Evolutionary conservation across 345 rosid species (phyloP).

Genomic region (Dovyalis caffra): DNA sequence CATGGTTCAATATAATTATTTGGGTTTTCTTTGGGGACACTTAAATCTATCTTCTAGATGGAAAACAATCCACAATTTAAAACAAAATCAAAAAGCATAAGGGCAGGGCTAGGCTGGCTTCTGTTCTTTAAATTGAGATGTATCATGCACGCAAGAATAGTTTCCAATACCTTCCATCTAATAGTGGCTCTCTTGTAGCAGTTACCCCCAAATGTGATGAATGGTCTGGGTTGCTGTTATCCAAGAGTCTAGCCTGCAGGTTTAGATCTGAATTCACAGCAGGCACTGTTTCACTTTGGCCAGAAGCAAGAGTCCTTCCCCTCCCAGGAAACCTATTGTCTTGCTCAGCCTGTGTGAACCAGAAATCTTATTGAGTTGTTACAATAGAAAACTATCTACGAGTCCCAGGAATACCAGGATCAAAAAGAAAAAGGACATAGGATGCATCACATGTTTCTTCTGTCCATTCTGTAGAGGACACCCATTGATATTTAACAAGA

Average conservation of each 20-base stretch:
- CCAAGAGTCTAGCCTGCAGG: constrained; percentile 80
- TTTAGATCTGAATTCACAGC: constrained; percentile 58
- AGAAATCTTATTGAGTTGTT: constrained; percentile 8
- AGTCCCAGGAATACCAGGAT: neutral
- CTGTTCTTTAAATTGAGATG: constrained; percentile 6
- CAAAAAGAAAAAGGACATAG: constrained; percentile 3
- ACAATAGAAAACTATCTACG: neutral
- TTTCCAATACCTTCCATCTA: constrained; percentile 52
- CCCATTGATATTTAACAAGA: too few species aligned
- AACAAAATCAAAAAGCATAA: neutral
- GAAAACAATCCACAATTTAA: neutral
- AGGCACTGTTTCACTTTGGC: constrained; percentile 38
- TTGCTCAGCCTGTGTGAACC: constrained; percentile 51
- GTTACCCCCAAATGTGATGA: constrained; percentile 36
- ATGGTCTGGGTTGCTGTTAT: constrained; percentile 43
- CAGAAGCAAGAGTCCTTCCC: constrained; percentile 67
- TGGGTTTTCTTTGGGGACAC: neutral
- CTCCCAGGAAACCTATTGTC: constrained; percentile 80
- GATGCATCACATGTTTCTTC: neutral
- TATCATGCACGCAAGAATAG: constrained; percentile 8
- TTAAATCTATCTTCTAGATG: neutral
- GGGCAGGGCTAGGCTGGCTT: neutral
- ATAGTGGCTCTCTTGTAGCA: constrained; percentile 34
- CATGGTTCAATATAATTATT: neutral
- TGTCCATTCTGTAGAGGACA: too few species aligned